These are phyloP conservation scores for Porogramme epimiltina DNA, from an alignment of 1,284 basidiomycete species.

Conservation along the genomic window DNA sequence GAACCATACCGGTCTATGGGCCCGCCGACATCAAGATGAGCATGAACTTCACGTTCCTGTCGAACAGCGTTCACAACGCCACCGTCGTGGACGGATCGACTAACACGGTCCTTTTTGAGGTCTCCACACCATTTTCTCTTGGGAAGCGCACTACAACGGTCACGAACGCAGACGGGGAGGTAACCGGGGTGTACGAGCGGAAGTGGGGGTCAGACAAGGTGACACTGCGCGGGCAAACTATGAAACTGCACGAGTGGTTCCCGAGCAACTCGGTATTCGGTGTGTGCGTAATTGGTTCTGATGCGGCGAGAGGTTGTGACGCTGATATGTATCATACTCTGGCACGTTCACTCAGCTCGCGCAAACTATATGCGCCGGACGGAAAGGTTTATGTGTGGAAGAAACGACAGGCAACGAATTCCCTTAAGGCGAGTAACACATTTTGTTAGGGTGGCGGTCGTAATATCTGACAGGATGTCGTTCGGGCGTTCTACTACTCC, in stretches of 20 bases:
- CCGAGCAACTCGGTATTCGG: neutral
- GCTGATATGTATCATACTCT: neutral
- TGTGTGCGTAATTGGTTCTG: neutral
- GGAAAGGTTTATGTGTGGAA: slow-evolving; percentile 6
- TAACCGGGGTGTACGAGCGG: slow-evolving; percentile 5
- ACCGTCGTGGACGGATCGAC: neutral
- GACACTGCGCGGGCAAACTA: slow-evolving; percentile 5
- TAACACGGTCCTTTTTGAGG: neutral
- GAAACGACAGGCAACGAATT: neutral
- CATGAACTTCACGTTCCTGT: neutral
- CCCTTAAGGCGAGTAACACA: neutral
- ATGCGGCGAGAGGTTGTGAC: no score
- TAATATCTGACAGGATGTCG: neutral
- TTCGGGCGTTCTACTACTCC: no score
- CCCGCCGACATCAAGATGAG: no score
- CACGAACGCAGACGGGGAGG: neutral
- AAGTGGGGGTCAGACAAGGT: slow-evolving; percentile 5
- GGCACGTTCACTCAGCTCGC: neutral
- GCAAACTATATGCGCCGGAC: neutral
- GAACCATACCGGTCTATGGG: no score
- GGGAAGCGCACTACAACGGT: neutral
- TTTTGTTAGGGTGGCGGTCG: no score
- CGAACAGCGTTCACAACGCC: neutral
- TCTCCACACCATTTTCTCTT: neutral
- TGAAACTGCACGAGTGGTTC: slow-evolving; percentile 7